Percentiles rank a stretch among this genome's conserved stretches.
Evolutionary conservation across 371 early-diverging fungal genomes (phyloP).

Genomic region (Mortierella sp.): DNA sequence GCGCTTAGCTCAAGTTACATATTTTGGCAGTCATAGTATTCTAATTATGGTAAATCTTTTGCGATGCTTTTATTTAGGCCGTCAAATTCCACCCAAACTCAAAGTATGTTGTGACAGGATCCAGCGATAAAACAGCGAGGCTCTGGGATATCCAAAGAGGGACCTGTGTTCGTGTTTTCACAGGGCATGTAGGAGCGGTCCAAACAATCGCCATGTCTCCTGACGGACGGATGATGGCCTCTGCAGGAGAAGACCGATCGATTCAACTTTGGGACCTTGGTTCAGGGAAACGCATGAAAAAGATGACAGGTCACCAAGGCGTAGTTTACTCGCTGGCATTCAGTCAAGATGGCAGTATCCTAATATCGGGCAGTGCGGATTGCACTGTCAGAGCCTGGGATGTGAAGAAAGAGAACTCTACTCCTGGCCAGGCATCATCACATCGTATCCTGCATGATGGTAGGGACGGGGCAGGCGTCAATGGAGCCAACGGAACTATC

Average conservation of each 20-base stretch:
- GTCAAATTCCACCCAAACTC: constrained; percentile 99
- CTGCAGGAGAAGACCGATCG: constrained; percentile 90
- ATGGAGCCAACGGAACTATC: not conserved
- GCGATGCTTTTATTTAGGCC: constrained; percentile 56
- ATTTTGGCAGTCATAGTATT: not conserved
- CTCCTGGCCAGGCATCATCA: constrained; percentile 26
- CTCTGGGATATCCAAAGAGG: constrained; percentile 98
- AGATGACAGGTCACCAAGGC: constrained; percentile 88
- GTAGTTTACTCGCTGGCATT: constrained; percentile 93
- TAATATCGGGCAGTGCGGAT: constrained; percentile 95
- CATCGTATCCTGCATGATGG: constrained; percentile 46
- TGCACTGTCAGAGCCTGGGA: constrained; percentile 97
- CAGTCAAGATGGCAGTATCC: constrained; percentile 83
- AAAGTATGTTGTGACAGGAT: constrained; percentile 97
- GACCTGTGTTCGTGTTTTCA: constrained; percentile 93
- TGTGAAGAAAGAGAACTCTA: constrained; percentile 72
- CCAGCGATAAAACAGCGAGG: constrained; percentile 94
- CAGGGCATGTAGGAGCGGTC: constrained; percentile 92
- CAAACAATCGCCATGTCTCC: constrained; percentile 94
- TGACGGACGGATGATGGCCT: constrained; percentile 94
- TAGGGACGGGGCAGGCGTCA: constrained; percentile 9
- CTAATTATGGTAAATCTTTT: not conserved
- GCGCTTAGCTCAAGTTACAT: no score
- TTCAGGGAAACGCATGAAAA: constrained; percentile 84
- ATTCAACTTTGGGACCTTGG: constrained; percentile 99